phyloP scores from a whole-genome alignment of 1,284 basidiomycete species.

The Sanghuangporus baumii region DNA sequence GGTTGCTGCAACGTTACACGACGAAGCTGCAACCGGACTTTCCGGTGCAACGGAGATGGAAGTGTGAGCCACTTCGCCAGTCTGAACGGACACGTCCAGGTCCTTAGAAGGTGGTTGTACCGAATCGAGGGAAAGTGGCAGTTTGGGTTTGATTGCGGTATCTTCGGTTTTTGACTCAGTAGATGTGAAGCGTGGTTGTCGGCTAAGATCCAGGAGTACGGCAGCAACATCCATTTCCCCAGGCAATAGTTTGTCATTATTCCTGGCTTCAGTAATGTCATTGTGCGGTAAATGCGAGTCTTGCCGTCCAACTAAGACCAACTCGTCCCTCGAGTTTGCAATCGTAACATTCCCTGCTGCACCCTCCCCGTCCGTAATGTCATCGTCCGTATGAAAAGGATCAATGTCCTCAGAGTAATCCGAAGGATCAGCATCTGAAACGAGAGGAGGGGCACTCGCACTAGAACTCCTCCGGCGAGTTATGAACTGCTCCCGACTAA shows the following conservation, averaged over 20 bases:
- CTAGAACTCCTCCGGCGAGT: slow-evolving; percentile 9
- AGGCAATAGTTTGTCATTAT: neutral
- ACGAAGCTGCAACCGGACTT: neutral
- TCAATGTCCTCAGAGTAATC: slow-evolving; percentile 16
- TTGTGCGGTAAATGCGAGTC: neutral
- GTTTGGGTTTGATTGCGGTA: slow-evolving; percentile 1
- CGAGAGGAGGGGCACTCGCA: slow-evolving; percentile 10
- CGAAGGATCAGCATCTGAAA: slow-evolving; percentile 15
- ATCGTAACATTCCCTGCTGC: neutral
- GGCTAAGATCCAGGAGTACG: slow-evolving; percentile 16
- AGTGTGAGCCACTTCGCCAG: neutral
- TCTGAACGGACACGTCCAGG: neutral
- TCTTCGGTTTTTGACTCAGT: slow-evolving; percentile 3
- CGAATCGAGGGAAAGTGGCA: neutral
- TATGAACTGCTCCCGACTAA: slow-evolving; percentile 6
- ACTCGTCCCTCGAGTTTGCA: neutral
- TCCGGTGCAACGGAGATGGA: neutral
- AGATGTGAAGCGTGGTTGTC: slow-evolving; percentile 9
- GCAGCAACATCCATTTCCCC: slow-evolving; percentile 17
- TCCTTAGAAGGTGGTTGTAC: neutral
- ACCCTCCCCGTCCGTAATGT: neutral
- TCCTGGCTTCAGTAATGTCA: neutral
- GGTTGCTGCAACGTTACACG: neutral
- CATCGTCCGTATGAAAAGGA: slow-evolving; percentile 8
- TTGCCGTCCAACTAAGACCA: neutral